These are phyloP conservation scores for Oryza rufipogon DNA, from an alignment of 176 grass and related monocot genomes.

Conservation along the genomic window DNA sequence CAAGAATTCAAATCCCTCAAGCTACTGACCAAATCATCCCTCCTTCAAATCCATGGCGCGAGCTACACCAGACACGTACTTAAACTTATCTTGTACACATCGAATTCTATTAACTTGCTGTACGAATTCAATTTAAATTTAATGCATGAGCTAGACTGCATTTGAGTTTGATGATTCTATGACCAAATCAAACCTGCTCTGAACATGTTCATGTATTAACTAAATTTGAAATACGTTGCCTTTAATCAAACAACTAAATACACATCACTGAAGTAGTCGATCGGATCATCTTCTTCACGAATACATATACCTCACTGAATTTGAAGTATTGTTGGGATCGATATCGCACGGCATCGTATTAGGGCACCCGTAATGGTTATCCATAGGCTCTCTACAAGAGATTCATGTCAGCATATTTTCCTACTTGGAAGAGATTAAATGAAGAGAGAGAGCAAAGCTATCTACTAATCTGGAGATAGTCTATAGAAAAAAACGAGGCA, in stretches of 20 bases:
- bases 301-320: no score
- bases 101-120: neutral
- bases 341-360: no score
- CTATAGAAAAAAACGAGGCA: no score
- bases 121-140: constrained; percentile 1
- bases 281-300: no score
- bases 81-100: neutral
- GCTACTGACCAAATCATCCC: neutral
- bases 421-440: no score
- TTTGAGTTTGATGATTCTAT: neutral
- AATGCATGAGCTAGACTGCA: neutral
- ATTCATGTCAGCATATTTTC: no score
- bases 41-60: neutral
- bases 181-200: neutral
- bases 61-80: neutral
- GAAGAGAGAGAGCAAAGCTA: no score
- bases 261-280: no score
- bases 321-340: no score
- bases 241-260: neutral
- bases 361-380: no score
- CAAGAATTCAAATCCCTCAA: neutral
- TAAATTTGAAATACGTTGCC: neutral
- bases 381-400: no score
- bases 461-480: no score
- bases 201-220: neutral